Evolutionary conservation across 2,329 filamentous ascomycete genomes (phyloP).

Genomic region (Diaporthe eres): DNA sequence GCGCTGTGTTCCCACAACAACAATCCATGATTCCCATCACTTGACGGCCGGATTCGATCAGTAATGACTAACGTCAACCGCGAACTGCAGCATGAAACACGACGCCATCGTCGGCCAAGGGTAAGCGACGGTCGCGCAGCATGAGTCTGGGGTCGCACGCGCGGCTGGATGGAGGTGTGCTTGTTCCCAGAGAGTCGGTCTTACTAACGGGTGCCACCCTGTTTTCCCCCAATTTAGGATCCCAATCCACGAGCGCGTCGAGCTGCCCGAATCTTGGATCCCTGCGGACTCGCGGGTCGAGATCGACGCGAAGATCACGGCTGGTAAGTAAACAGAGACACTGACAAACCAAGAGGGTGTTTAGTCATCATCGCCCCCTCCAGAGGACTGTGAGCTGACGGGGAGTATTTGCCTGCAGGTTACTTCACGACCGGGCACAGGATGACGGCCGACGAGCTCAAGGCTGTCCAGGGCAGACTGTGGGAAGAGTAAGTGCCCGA

Average conservation of each 20-base stretch:
- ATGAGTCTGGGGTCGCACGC: slow-evolving; percentile 8
- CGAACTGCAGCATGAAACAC: slow-evolving; percentile 81
- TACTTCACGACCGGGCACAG: slow-evolving; percentile 91
- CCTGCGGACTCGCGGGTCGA: slow-evolving; percentile 96
- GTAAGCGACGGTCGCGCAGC: slow-evolving; percentile 56
- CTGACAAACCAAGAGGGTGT: not conserved
- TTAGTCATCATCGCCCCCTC: not conserved
- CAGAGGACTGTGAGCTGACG: slow-evolving; percentile 20
- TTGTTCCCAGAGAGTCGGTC: not conserved
- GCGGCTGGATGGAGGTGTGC: slow-evolving; percentile 7
- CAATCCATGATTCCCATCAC: slow-evolving; percentile 2
- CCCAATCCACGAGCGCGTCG: slow-evolving; percentile 89
- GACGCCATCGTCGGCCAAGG: slow-evolving; percentile 89
- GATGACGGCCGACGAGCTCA: slow-evolving; percentile 88
- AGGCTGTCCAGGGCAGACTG: slow-evolving; percentile 87
- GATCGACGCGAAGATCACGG: slow-evolving; percentile 98
- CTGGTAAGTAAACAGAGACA: slow-evolving; percentile 72
- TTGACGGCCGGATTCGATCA: slow-evolving; percentile 30
- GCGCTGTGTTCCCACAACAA: not conserved
- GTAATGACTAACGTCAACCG: slow-evolving; percentile 32
- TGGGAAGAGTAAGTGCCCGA: slow-evolving; percentile 81
- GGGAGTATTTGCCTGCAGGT: slow-evolving; percentile 55
- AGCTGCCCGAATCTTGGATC: slow-evolving; percentile 94
- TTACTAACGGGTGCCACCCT: slow-evolving; percentile 41
- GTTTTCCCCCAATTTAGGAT: slow-evolving; percentile 64